Base-by-base conservation (phyloP, 306 rosid genomes). In the Rubus parviflorus region DNA sequence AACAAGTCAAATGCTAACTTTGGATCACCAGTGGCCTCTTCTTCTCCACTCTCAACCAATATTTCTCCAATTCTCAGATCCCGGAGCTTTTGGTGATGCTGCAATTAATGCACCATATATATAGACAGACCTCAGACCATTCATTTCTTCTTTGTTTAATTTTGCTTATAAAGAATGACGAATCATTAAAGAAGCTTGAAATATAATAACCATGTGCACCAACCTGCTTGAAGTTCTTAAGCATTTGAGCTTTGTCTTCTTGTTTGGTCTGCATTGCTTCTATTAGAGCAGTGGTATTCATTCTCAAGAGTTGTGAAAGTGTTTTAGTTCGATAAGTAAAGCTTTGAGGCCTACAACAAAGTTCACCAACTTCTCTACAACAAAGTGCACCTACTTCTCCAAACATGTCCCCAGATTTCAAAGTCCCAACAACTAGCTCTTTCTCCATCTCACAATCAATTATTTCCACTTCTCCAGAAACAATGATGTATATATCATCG, bases 311-410 rank as follows among this genome's bases (percentile, higher is more conserved):
- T 45, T 95, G 97, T 68, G 98, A 89, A 71, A 95, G 92, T 20
- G 93, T 88, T 84, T 81, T 92, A 70, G 98, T 92, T 86, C 97
- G 85, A 60, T 85, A 95, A 17, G 95, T 92, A 74, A 58, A 83
- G 69, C 54, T 81, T 43, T 95, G 97, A 79, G 88, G 93, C 52
- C 88, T 84, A 37, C 87, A 89, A 71, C 84, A 95, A 80, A 89
- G 89, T 41, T 93, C 96, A 66, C 97, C 93, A 63, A 76, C 86
- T 83, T 95, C 97, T 53, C 93, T 82, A 42, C 87, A 89, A 77
- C 87, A 95, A 83, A 95, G 90, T 54, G 96, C 97, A 75, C 91
- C 90, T 43, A 74, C 86, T 84, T 95, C 98, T 63, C 98, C 98
- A 62, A 95, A 88, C 87, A 90, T 89, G 83, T 91, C 94, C 11